Conservation (phyloP, 805 yeast species). For the Cyberlindnera samutprakarnensis region DNA sequence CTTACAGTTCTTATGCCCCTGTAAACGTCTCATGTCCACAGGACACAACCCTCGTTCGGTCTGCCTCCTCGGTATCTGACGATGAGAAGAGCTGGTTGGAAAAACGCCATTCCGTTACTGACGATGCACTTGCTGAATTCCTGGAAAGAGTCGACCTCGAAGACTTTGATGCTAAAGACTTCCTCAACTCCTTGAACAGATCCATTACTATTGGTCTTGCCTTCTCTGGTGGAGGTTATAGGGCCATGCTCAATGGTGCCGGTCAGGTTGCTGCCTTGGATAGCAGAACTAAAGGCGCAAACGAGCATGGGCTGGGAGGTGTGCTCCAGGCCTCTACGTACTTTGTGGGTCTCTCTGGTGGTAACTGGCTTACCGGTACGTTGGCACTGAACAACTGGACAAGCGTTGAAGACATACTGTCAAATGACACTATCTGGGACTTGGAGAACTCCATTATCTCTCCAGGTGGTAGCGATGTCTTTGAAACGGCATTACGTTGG, state of each 20-base stretch:
- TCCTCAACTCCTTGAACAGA: constrained; percentile 27
- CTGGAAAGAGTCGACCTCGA: constrained; percentile 40
- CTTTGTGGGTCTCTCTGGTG: constrained; percentile 74
- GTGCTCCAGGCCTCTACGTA: constrained; percentile 63
- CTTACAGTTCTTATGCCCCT: constrained; percentile 60
- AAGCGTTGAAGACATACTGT: constrained; percentile 8
- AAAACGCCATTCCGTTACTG: constrained; percentile 26
- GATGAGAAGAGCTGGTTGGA: constrained; percentile 48
- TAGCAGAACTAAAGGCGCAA: constrained; percentile 50
- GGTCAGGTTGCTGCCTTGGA: constrained; percentile 77
- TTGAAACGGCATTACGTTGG: constrained; percentile 29
- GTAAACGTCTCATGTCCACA: constrained; percentile 49
- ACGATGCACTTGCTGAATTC: constrained; percentile 22
- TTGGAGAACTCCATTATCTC: constrained; percentile 44
- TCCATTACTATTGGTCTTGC: constrained; percentile 49
- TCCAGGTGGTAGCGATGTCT: constrained; percentile 55
- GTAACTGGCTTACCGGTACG: constrained; percentile 73
- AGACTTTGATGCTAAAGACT: constrained; percentile 34
- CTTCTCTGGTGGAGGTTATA: constrained; percentile 84
- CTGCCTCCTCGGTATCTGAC: constrained; percentile 39
- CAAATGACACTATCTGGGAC: constrained; percentile 9
- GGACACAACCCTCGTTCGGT: constrained; percentile 28
- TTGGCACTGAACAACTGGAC: constrained; percentile 49
- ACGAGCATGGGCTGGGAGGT: constrained; percentile 59
- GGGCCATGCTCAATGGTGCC: constrained; percentile 84